Percentiles rank a stretch among this genome's conserved stretches.
phyloP scores from a whole-genome alignment of 2,329 filamentous ascomycete genomes.

The Phialemonium atrogriseum region DNA sequence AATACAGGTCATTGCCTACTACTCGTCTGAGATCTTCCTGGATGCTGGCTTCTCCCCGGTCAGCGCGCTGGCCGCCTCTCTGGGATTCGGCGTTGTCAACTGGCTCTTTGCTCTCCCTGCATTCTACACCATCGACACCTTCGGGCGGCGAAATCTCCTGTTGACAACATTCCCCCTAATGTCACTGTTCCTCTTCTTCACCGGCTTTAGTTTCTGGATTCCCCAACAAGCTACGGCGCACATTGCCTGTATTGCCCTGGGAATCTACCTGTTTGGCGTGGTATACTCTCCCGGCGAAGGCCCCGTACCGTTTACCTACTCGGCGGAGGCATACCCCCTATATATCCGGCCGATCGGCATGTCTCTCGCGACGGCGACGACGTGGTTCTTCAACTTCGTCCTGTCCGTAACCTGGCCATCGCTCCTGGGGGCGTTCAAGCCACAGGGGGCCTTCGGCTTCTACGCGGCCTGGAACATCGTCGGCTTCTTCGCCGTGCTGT shows the following conservation, averaged over 20 bases:
- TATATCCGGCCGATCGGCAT: constrained; percentile 55
- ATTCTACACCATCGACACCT: constrained; percentile 60
- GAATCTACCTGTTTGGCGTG: constrained; percentile 40
- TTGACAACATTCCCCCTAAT: constrained; percentile 58
- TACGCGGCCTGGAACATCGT: constrained; percentile 40
- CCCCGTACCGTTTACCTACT: constrained; percentile 57
- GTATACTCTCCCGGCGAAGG: constrained; percentile 54
- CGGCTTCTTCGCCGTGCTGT: constrained; percentile 32
- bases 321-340: constrained; percentile 57
- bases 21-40: constrained; percentile 53
- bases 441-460: constrained; percentile 39
- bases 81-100: constrained; percentile 58
- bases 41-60: constrained; percentile 42
- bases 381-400: constrained; percentile 37
- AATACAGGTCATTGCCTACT: constrained; percentile 54
- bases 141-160: constrained; percentile 55
- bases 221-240: constrained; percentile 25
- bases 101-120: constrained; percentile 57
- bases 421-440: constrained; percentile 32
- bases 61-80: constrained; percentile 47
- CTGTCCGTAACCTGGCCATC: constrained; percentile 38
- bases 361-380: constrained; percentile 47
- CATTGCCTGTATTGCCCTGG: constrained; percentile 35
- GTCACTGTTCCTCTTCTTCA: constrained; percentile 40
- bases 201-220: constrained; percentile 38